phyloP scores from a whole-genome alignment of 2,329 filamentous ascomycete genomes.

The Pezicula radicicola region DNA sequence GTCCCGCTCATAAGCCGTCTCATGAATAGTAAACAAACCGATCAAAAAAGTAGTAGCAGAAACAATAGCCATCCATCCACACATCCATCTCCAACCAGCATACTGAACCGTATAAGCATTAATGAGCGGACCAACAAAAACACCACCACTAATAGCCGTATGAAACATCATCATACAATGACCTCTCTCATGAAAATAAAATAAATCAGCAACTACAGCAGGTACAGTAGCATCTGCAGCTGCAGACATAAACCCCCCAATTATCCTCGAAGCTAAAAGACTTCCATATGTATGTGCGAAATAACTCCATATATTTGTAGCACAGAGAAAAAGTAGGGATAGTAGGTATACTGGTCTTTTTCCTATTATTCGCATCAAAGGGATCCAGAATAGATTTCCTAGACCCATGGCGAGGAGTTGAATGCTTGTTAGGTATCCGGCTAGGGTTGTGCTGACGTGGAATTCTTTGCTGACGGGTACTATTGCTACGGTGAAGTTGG shows the following conservation, averaged over 20 bases:
- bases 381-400: constrained; percentile 29
- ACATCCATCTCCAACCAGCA: constrained; percentile 25
- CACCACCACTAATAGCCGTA: constrained; percentile 31
- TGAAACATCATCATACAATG: constrained; percentile 37
- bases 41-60: constrained; percentile 20
- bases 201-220: constrained; percentile 33
- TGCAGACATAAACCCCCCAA: constrained; percentile 24
- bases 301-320: constrained; percentile 33
- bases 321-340: constrained; percentile 28
- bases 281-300: constrained; percentile 23
- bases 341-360: constrained; percentile 35
- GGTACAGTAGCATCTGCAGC: constrained; percentile 36
- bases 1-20: constrained; percentile 16
- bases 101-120: constrained; percentile 27
- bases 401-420: constrained; percentile 27
- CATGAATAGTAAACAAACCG: constrained; percentile 24
- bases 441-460: constrained; percentile 16
- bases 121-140: constrained; percentile 36
- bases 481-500: constrained; percentile 36
- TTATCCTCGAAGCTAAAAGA: constrained; percentile 25
- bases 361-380: constrained; percentile 28
- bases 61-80: constrained; percentile 24
- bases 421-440: constrained; percentile 23
- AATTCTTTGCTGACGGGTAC: constrained; percentile 30
- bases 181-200: constrained; percentile 30